Conservation (phyloP, 441 rosid genomes). For the Macaranga tanarius region DNA sequence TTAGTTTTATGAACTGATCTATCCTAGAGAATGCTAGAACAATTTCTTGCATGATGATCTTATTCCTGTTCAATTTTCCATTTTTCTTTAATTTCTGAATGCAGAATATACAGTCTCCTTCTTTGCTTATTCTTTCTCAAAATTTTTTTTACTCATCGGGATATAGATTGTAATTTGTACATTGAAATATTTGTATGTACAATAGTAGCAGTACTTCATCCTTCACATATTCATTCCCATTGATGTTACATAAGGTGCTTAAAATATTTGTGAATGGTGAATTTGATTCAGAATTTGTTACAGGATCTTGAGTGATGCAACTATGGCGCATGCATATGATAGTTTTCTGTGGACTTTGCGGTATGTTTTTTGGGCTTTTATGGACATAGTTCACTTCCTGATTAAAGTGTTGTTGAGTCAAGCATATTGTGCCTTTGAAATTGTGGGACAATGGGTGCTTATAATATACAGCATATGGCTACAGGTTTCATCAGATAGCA, state of each 20-base stretch:
- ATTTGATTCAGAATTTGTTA: constrained; percentile 27
- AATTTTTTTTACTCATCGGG: not conserved
- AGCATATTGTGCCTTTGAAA: constrained; percentile 5
- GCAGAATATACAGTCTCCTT: not conserved
- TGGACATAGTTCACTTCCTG: not conserved
- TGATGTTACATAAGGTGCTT: not conserved
- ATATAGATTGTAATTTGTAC: not conserved
- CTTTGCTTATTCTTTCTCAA: not conserved
- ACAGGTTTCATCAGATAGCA: not conserved
- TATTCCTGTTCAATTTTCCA: not conserved
- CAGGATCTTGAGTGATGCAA: constrained; percentile 87
- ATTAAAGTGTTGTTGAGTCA: constrained; percentile 2
- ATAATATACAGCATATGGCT: not conserved
- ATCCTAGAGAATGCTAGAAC: not conserved
- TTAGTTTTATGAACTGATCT: too few species aligned
- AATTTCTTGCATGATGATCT: not conserved
- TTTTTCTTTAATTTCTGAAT: not conserved
- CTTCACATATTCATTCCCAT: not conserved
- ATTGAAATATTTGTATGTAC: not conserved
- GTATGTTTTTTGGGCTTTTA: constrained; percentile 39
- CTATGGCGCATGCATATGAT: constrained; percentile 67
- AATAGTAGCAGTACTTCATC: not conserved
- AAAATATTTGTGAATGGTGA: constrained; percentile 11
- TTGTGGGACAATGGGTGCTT: not conserved
- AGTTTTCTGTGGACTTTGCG: constrained; percentile 89